phyloP scores from a whole-genome alignment of 441 rosid species.

The Isatis lusitanica region DNA sequence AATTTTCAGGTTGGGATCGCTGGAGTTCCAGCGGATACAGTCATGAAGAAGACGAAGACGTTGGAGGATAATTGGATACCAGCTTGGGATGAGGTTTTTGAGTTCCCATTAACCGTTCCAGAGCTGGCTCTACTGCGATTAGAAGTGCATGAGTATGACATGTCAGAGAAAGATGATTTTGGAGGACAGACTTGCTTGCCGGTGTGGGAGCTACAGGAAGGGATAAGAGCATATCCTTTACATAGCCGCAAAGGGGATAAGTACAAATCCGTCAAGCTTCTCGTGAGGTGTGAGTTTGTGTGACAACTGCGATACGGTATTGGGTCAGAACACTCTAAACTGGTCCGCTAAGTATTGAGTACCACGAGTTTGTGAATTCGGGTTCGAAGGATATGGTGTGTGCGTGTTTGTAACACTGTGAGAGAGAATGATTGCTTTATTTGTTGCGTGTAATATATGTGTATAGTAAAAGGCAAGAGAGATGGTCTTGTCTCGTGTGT shows the following conservation, averaged over 20 bases:
- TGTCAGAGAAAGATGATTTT: conserved; percentile 49
- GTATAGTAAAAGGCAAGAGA: conserved; percentile 22
- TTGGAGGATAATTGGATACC: conserved; percentile 49
- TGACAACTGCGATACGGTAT: conserved; percentile 14
- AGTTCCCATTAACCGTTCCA: conserved; percentile 47
- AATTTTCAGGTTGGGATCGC: conserved; percentile 49
- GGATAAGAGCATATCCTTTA: conserved; percentile 45
- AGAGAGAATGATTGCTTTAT: conserved; percentile 21
- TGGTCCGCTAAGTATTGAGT: not conserved
- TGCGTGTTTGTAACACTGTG: not conserved
- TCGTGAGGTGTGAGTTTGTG: conserved; percentile 46
- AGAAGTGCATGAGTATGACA: conserved; percentile 50
- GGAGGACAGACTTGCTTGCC: conserved; percentile 54
- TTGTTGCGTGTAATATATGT: conserved; percentile 27
- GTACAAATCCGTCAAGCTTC: conserved; percentile 45
- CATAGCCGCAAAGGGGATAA: conserved; percentile 46
- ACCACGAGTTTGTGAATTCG: conserved; percentile 15
- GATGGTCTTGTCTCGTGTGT: conserved; percentile 17
- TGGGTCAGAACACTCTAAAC: not conserved
- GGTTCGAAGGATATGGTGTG: conserved; percentile 23
- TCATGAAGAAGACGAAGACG: conserved; percentile 44
- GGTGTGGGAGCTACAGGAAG: conserved; percentile 43
- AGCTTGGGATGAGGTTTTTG: conserved; percentile 47
- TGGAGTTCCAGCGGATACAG: conserved; percentile 48
- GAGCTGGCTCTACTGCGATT: conserved; percentile 47